Percentiles rank a stretch among this genome's conserved stretches.
Conservation (phyloP, 2,329 filamentous ascomycete genomes). For the Stagonosporopsis tanaceti region DNA sequence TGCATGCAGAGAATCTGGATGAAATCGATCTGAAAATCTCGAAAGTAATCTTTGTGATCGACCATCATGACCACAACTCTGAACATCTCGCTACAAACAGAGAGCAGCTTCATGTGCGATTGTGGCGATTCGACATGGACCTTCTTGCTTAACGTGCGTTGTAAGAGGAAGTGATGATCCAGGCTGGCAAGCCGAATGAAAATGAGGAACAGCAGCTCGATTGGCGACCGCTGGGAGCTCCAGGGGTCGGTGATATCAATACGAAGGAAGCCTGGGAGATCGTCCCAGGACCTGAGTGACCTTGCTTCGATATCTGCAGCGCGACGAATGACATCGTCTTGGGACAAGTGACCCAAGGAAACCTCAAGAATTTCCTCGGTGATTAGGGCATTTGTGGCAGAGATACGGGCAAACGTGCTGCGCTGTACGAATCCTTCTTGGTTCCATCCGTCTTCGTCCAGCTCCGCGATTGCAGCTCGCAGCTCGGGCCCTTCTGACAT, state of each 20-base stretch:
- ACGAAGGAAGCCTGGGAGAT: slow-evolving; percentile 40
- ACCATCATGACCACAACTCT: slow-evolving; percentile 48
- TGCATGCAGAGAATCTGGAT: slow-evolving; percentile 49
- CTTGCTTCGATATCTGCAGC: slow-evolving; percentile 42
- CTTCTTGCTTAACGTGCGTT: slow-evolving; percentile 63
- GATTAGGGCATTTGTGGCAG: slow-evolving; percentile 58
- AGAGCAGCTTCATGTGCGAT: slow-evolving; percentile 41
- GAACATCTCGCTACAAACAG: slow-evolving; percentile 50
- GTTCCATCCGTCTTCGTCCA: slow-evolving; percentile 64
- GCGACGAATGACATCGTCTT: slow-evolving; percentile 50
- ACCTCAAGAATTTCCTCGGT: slow-evolving; percentile 68
- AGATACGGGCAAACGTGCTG: slow-evolving; percentile 57
- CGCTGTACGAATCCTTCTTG: slow-evolving; percentile 54
- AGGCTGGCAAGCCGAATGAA: slow-evolving; percentile 59
- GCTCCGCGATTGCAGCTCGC: slow-evolving; percentile 45
- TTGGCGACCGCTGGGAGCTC: slow-evolving; percentile 28
- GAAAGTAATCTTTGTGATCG: slow-evolving; percentile 50
- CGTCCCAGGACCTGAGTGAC: slow-evolving; percentile 31
- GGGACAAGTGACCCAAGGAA: slow-evolving; percentile 53
- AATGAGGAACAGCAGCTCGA: slow-evolving; percentile 57
- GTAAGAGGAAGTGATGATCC: slow-evolving; percentile 67
- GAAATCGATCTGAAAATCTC: slow-evolving; percentile 55
- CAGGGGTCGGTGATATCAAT: slow-evolving; percentile 27
- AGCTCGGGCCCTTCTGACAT: slow-evolving; percentile 56
- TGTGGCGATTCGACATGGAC: slow-evolving; percentile 37